Percentiles rank a stretch among this genome's conserved stretches.
Conservation (phyloP, 148 eudicot species). For the Arctostaphylos glauca region DNA sequence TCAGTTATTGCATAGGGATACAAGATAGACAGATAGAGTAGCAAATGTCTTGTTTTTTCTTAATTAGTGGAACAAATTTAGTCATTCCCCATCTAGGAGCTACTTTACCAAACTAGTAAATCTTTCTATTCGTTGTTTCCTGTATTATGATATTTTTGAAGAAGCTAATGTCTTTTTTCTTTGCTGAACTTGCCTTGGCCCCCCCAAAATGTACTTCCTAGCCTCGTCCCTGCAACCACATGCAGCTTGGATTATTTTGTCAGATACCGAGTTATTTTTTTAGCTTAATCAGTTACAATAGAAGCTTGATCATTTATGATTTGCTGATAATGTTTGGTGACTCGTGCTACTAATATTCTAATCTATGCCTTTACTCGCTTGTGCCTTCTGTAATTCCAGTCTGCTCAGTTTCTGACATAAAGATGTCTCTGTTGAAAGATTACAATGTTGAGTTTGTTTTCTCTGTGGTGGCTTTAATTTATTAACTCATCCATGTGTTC, state of each 20-base stretch:
- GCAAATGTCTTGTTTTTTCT: too few species aligned
- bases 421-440: background rate
- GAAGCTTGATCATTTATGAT: slow-evolving; percentile 10
- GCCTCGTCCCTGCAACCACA: background rate
- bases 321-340: background rate
- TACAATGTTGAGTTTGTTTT: slow-evolving; percentile 1
- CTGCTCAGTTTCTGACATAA: background rate
- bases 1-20: too few species aligned
- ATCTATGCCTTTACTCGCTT: background rate
- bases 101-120: too few species aligned
- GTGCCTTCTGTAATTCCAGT: slow-evolving; percentile 4
- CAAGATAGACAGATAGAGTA: too few species aligned
- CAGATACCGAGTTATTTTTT: background rate
- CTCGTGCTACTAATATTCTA: background rate
- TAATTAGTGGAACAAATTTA: too few species aligned
- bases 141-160: too few species aligned
- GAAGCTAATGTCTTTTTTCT: too few species aligned
- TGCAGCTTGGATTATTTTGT: background rate
- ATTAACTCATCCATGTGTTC: background rate
- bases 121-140: too few species aligned
- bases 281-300: background rate
- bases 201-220: too few species aligned
- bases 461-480: background rate
- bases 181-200: too few species aligned
- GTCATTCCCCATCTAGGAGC: too few species aligned